Percentiles rank a stretch among this genome's conserved stretches.
Evolutionary conservation across 2,329 filamentous ascomycete genomes (phyloP).

Genomic region (Sporothrix euskadiensis): DNA sequence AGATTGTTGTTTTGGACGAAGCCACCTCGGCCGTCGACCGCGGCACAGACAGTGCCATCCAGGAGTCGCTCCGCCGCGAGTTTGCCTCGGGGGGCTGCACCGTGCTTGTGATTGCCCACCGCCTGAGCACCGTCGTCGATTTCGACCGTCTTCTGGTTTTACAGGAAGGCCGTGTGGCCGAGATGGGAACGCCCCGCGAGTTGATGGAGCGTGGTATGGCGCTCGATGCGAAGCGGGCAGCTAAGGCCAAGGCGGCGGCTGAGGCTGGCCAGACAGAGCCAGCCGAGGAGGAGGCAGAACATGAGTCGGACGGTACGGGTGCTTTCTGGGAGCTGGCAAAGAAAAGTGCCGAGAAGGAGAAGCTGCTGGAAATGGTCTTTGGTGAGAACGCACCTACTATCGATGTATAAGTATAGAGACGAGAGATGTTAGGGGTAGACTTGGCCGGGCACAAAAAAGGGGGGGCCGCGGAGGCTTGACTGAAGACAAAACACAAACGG

Average conservation of each 20-base stretch:
- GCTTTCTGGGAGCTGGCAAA: constrained; percentile 33
- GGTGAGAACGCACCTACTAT: not conserved
- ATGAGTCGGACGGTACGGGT: constrained; percentile 34
- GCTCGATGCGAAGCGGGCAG: constrained; percentile 25
- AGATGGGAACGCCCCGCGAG: constrained; percentile 44
- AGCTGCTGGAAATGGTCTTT: constrained; percentile 32
- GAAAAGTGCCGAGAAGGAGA: constrained; percentile 33
- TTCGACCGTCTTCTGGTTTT: constrained; percentile 55
- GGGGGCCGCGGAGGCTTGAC: not conserved
- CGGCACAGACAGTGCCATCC: constrained; percentile 58
- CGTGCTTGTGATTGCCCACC: constrained; percentile 48
- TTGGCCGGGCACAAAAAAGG: not conserved
- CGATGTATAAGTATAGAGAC: not conserved
- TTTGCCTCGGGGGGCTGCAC: constrained; percentile 55
- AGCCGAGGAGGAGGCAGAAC: constrained; percentile 36
- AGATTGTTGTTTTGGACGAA: constrained; percentile 47
- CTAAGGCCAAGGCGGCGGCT: not conserved
- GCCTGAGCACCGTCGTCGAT: constrained; percentile 50
- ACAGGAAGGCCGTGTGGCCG: constrained; percentile 49
- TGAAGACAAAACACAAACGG: not conserved
- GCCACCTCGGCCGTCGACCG: constrained; percentile 55
- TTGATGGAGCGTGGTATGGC: constrained; percentile 45
- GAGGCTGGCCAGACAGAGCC: constrained; percentile 16
- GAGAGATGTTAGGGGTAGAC: not conserved
- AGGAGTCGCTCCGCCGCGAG: constrained; percentile 53